Base-by-base conservation (phyloP, 2,329 filamentous ascomycete species). In the Penicillium expansum region DNA sequence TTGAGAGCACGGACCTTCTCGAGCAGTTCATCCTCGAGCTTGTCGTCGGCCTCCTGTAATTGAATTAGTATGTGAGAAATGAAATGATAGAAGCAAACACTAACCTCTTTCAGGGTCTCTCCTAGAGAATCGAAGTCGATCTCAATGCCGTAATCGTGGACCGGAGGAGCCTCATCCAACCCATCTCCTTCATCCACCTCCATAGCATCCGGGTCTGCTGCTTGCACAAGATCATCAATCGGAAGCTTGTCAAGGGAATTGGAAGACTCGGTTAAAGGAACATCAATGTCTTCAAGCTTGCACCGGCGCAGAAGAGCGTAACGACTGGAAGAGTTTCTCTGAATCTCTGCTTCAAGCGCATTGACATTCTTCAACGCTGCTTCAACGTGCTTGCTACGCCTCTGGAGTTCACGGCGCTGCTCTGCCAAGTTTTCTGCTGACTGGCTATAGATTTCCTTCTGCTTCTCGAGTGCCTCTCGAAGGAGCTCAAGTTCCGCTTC, bases 131-230 rank as follows among this genome's bases (percentile, higher is more conserved):
- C 85, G 75, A 96, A 99, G 74, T 96, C 87, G 52, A 96, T 84
- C 56, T 91, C 86, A 64, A 99, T 96, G 53, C 94, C 94, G 69
- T 96, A 92, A 71, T 97, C 91, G 62, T 96, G 87, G 60, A 93
- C 82, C 37, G 86, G 83, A 51, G 87, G 83, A 48, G 83, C 81
- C 69, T 86, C 82, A 32, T 71, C 72, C 29, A 77, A 76, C 9
- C 69, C 69, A 43, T 79, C 77, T 39, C 77, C 75, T 54, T 90
- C 90, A 61, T 97, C 94, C 20, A 97, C 79, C 63, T 97, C 93
- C 92, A 97, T 97, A 3, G 89, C 88, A 69, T 97, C 92, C 1
- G 88, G 84, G 68, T 96, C 91, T 54, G 85, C 73, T 48, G 74
- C 83, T 57, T 88, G 86, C 42, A 91, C 79, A 41, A 95, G 77